phyloP scores from a whole-genome alignment of 257 asterid species.

The Solanum corneliomulleri region DNA sequence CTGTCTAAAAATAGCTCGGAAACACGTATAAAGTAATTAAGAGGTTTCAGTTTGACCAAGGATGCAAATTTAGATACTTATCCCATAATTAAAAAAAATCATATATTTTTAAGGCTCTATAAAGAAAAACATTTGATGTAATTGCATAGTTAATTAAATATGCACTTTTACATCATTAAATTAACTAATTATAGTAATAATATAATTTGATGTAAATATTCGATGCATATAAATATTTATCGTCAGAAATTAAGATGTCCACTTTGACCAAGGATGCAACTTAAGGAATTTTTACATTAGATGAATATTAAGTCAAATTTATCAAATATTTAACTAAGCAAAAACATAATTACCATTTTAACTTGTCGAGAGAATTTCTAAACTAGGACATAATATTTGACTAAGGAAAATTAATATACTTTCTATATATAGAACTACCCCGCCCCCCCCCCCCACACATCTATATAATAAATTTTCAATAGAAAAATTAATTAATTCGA shows the following conservation, averaged over 20 bases:
- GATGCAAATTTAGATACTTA: not conserved
- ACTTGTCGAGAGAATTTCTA: not conserved
- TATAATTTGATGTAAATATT: not conserved
- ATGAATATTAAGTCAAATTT: not conserved
- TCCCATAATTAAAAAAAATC: not conserved
- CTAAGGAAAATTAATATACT: not conserved
- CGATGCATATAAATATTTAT: not conserved
- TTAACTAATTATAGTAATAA: not conserved
- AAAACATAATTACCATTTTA: not conserved
- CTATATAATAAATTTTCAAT: not conserved
- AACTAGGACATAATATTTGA: not conserved
- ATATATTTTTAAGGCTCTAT: not conserved
- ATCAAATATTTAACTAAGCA: not conserved
- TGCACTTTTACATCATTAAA: not conserved
- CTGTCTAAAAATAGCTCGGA: not conserved
- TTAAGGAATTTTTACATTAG: not conserved
- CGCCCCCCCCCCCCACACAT: not conserved
- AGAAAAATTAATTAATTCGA: not conserved
- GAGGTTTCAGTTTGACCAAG: not conserved
- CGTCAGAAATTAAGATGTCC: fast-evolving
- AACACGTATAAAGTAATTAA: not conserved
- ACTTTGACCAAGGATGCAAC: not conserved
- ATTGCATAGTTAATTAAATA: too few species aligned
- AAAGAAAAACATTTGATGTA: not conserved
- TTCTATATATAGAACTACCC: not conserved